A percentile compares a stretch with the other conserved stretches of the same genome.
Evolutionary conservation across 768 basidiomycete species (phyloP).

Genomic region (Rhodocollybia butyracea): DNA sequence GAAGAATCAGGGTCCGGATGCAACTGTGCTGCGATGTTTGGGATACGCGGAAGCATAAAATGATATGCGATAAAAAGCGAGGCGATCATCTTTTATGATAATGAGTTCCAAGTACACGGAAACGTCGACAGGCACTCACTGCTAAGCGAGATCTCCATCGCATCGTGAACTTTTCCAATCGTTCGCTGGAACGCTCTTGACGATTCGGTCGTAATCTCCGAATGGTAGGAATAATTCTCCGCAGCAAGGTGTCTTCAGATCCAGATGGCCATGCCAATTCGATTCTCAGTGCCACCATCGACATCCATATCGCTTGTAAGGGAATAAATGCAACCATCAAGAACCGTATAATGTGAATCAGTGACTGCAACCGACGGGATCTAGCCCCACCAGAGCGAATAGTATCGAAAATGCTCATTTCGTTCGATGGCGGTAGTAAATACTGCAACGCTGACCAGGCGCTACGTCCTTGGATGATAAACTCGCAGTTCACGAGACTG

Average conservation of each 20-base stretch:
- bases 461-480: background rate
- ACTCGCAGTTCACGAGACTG: background rate
- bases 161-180: background rate
- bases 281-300: background rate
- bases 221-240: background rate
- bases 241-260: background rate
- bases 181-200: background rate
- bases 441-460: background rate
- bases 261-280: background rate
- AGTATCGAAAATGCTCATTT: background rate
- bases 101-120: background rate
- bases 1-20: background rate
- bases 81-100: background rate
- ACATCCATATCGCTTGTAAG: background rate
- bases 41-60: background rate
- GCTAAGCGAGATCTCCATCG: background rate
- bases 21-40: background rate
- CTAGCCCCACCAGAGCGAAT: too few relatives aligned
- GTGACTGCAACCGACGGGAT: background rate
- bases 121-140: background rate
- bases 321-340: background rate
- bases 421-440: background rate
- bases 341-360: background rate
- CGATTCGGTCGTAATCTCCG: background rate
- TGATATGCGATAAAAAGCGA: background rate